These are phyloP conservation scores for Hemisphaericaspora subhashii DNA, from an alignment of 1,139 yeast genomes.

Conservation along the genomic window DNA sequence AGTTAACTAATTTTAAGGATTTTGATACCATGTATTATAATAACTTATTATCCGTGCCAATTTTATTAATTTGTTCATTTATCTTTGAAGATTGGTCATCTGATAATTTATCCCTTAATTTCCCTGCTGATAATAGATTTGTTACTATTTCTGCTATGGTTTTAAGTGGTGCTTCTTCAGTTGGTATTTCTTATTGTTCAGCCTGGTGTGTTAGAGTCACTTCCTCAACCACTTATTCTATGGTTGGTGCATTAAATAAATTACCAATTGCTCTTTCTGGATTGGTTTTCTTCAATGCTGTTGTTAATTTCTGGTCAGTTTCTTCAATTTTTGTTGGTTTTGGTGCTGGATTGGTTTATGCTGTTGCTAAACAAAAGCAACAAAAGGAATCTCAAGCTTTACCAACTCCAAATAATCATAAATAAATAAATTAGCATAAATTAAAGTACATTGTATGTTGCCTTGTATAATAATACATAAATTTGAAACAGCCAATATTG, in stretches of 20 bases:
- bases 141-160: constrained; percentile 80
- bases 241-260: constrained; percentile 99
- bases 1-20: constrained; percentile 94
- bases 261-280: constrained; percentile 96
- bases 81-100: constrained; percentile 91
- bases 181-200: constrained; percentile 96
- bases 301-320: constrained; percentile 89
- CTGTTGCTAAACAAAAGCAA: constrained; percentile 86
- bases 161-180: constrained; percentile 89
- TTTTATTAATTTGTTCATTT: constrained; percentile 72
- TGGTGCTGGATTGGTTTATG: constrained; percentile 90
- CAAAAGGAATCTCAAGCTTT: constrained; percentile 29
- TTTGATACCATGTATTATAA: constrained; percentile 98
- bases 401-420: no score
- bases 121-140: constrained; percentile 69
- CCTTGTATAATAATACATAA: no score
- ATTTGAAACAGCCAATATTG: no score
- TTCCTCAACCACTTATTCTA: constrained; percentile 94
- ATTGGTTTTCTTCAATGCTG: constrained; percentile 88
- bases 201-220: constrained; percentile 99
- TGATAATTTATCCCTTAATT: constrained; percentile 69
- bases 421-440: constrained; percentile 8
- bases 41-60: constrained; percentile 89
- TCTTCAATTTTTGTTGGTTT: constrained; percentile 90
- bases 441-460: background rate